Base-by-base conservation (phyloP, 73 alveolate genomes). In the Uronychia setigera region DNA sequence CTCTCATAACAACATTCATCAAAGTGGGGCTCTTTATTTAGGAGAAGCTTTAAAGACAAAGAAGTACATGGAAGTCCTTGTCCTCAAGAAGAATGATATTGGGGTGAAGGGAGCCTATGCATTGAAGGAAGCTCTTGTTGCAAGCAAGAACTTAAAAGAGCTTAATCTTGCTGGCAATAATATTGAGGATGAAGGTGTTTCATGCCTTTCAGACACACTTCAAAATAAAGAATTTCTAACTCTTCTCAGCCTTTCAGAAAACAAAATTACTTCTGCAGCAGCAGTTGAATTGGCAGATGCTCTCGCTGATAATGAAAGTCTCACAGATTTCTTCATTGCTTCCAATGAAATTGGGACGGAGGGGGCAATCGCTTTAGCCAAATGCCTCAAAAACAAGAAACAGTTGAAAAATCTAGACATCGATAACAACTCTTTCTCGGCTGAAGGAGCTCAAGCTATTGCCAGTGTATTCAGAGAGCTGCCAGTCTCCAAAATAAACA, bases 151-250 rank as follows among this genome's bases (percentile, higher is more conserved):
- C 59, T 59, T 89, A 27, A 89, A 89, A 46, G 90, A 89, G 58
- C 58, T 89, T 0, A 83, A 87, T 32, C 80, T 89, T 1, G 92
- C 87, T 14, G 33, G 82, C 46, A 89, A 89, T 67, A 59, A 46
- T 25, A 89, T 89, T 28, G 87, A 85, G 29, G 95, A 89, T 84
- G 92, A 89, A 79, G 95, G 95, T 14, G 87, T 76, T 29, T 28
- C 26, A 31, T 78, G 78, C 76, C 83, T 86, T n/a, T n/a, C 78
- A 33, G 83, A 79, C 0, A 86, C 92, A 1, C 74, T 86, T 0
- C 31, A 77, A 25, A 59, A 78, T n/a, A 86, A 86, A 33, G 34
- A 86, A 59, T 76, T 46, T 46, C 33, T 86, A 26, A 58, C 30
- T 32, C 58, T 46, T 31, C 75, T 86, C 27, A 59, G 83, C 25